These are phyloP conservation scores for Plasmopara muralis DNA, from an alignment of 352 stramenopile species.

Conservation along the genomic window DNA sequence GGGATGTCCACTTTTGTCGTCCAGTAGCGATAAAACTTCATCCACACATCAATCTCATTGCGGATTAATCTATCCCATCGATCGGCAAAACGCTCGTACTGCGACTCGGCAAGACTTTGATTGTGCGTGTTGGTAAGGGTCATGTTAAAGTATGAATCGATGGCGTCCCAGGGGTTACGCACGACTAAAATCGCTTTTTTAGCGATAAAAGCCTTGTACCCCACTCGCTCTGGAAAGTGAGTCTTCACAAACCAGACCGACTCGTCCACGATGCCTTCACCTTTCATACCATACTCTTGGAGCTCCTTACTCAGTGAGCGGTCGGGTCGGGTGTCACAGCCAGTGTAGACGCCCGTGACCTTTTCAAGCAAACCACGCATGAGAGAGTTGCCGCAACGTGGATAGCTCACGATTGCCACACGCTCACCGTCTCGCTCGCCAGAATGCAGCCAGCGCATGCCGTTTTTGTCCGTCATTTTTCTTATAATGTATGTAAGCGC, in stretches of 20 bases:
- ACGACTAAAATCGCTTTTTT: conserved; percentile 85
- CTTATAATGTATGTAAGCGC: conserved; percentile 17
- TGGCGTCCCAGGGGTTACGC: conserved; percentile 97
- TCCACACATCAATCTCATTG: conserved; percentile 89
- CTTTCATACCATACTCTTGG: conserved; percentile 86
- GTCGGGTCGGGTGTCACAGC: conserved; percentile 94
- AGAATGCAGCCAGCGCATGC: conserved; percentile 61
- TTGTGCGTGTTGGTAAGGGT: conserved; percentile 92
- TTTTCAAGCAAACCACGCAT: conserved; percentile 94
- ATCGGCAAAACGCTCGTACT: conserved; percentile 83
- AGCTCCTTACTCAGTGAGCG: conserved; percentile 88
- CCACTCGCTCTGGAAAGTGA: conserved; percentile 96
- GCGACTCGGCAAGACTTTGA: conserved; percentile 80
- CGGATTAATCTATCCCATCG: conserved; percentile 86
- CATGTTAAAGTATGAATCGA: conserved; percentile 99
- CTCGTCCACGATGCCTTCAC: conserved; percentile 91
- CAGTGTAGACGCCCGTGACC: conserved; percentile 93
- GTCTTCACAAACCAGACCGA: conserved; percentile 97
- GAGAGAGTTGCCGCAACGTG: conserved; percentile 95
- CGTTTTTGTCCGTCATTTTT: conserved; percentile 9
- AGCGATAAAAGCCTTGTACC: conserved; percentile 73
- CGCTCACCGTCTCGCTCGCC: conserved; percentile 62
- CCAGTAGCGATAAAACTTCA: conserved; percentile 90
- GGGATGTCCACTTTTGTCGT: conserved; percentile 83
- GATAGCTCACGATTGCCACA: conserved; percentile 94